A percentile compares a stretch with the other conserved stretches of the same genome.
phyloP scores from a whole-genome alignment of 352 stramenopile species.

The Globisporangium solare region DNA sequence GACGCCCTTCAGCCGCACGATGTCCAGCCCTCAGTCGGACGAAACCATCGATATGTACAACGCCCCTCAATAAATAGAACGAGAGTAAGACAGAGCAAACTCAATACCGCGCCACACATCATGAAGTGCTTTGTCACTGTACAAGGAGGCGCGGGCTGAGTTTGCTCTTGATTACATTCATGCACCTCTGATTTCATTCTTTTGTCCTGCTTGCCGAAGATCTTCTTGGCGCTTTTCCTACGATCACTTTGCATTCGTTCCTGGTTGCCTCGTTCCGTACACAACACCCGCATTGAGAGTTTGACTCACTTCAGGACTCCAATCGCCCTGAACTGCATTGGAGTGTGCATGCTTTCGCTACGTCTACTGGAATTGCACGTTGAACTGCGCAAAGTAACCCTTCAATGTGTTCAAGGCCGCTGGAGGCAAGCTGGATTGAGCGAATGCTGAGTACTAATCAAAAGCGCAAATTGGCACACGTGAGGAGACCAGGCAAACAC shows the following conservation, averaged over 20 bases:
- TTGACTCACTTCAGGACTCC: not conserved
- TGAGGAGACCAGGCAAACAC: not conserved
- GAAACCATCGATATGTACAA: slow-evolving; percentile 90
- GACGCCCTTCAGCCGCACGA: slow-evolving; percentile 67
- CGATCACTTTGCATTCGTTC: not conserved
- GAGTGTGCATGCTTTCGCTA: not conserved
- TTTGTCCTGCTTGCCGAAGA: not conserved
- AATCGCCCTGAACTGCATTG: not conserved
- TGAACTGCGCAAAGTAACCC: slow-evolving; percentile 64
- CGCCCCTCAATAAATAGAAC: slow-evolving; percentile 56
- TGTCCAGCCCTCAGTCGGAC: slow-evolving; percentile 74
- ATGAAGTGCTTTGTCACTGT: not conserved
- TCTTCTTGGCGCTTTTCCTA: not conserved
- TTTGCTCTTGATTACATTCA: not conserved
- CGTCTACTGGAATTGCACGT: slow-evolving; percentile 56
- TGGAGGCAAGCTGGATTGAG: slow-evolving; percentile 35
- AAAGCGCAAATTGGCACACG: not conserved
- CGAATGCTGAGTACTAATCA: slow-evolving; percentile 47
- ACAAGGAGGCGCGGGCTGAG: not conserved
- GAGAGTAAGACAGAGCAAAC: slow-evolving; percentile 2
- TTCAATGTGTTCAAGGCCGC: slow-evolving; percentile 31
- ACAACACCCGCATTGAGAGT: not conserved
- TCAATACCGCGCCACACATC: not conserved
- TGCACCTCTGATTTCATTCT: not conserved
- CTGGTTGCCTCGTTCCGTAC: not conserved